phyloP scores from a whole-genome alignment of 2,329 filamentous ascomycete species.

The Paracamarosporium sp. region DNA sequence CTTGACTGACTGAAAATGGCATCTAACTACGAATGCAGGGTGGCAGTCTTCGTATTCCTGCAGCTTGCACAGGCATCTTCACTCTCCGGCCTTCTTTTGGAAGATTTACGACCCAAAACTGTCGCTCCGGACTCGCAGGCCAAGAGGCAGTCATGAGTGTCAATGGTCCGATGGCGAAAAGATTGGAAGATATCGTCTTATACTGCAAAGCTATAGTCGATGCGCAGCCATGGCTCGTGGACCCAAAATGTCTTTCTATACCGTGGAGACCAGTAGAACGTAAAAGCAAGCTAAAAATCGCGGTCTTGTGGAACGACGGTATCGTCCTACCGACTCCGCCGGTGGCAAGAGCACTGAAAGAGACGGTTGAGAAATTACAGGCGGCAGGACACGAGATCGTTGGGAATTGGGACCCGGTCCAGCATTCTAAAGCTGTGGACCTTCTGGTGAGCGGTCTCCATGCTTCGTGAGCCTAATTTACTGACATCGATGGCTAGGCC shows the following conservation, averaged over 20 bases:
- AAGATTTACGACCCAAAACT: conserved; percentile 64
- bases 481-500: conserved; percentile 24
- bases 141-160: conserved; percentile 70
- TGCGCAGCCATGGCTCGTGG: conserved; percentile 59
- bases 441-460: conserved; percentile 50
- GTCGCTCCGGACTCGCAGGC: conserved; percentile 65
- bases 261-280: conserved; percentile 58
- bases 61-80: conserved; percentile 65
- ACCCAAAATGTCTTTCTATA: conserved; percentile 61
- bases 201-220: conserved; percentile 51
- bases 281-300: conserved; percentile 63
- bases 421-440: conserved; percentile 60
- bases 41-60: conserved; percentile 63
- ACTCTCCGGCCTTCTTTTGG: conserved; percentile 64
- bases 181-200: conserved; percentile 58
- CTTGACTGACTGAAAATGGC: neutral
- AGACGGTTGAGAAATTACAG: conserved; percentile 61
- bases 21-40: conserved; percentile 34
- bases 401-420: conserved; percentile 59
- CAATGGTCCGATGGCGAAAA: conserved; percentile 67
- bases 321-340: conserved; percentile 61
- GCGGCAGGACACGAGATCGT: conserved; percentile 62
- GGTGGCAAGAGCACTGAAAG: conserved; percentile 61
- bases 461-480: neutral
- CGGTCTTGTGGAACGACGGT: conserved; percentile 59